phyloP scores from a whole-genome alignment of 129 eudicot genomes.

The Helichrysum umbraculigerum region DNA sequence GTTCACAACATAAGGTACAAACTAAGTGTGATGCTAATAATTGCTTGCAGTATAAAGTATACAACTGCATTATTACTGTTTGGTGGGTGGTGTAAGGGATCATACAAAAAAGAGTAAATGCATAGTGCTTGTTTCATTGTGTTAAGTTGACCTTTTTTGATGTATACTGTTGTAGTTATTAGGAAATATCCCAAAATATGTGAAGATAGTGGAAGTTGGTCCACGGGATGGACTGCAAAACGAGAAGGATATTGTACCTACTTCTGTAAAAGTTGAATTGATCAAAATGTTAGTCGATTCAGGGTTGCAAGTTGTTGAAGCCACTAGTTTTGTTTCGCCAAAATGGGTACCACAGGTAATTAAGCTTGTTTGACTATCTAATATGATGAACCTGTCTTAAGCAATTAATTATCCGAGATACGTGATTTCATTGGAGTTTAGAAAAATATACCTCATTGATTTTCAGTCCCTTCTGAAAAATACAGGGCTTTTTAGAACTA shows the following conservation, averaged over 20 bases:
- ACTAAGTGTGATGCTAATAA: constrained; percentile 11
- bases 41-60: not conserved
- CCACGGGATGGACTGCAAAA: constrained; percentile 93
- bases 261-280: constrained; percentile 70
- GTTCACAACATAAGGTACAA: constrained; percentile 47
- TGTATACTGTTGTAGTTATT: constrained; percentile 45
- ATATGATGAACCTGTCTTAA: constrained; percentile 1
- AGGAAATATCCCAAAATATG: constrained; percentile 55
- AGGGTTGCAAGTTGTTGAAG: constrained; percentile 85
- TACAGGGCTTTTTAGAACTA: no score
- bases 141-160: not conserved
- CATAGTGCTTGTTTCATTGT: no score
- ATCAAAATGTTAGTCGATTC: constrained; percentile 82
- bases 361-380: not conserved
- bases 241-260: constrained; percentile 77
- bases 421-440: no score
- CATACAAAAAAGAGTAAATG: no score
- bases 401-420: no score
- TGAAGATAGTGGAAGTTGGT: constrained; percentile 93
- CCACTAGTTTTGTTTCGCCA: constrained; percentile 93
- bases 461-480: no score
- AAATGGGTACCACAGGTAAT: constrained; percentile 98
- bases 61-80: not conserved
- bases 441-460: no score
- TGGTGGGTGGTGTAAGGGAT: no score